Evolutionary conservation across 495 filamentous ascomycete genomes (phyloP), one percentile per base, ranked within the genome.

Genomic region (Cladorrhinum samala): DNA sequence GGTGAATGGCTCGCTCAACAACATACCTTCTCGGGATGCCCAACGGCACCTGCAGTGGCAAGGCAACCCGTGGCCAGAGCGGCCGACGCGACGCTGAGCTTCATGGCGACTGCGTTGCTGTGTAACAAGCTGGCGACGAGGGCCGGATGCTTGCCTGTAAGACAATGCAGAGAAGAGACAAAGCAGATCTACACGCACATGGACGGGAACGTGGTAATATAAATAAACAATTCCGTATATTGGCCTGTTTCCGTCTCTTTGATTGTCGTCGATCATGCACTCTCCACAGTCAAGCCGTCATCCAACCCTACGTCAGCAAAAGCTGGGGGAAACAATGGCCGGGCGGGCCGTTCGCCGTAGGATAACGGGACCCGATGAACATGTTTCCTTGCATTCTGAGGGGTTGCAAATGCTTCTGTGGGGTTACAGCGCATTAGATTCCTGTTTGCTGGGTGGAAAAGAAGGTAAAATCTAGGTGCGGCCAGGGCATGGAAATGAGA

Each of bases 11-110:
- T 43, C 4, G 13, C 16, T n/a, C 30, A 47, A 50, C n/a, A 45
- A 38, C 46, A 37, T n/a, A 25, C 46, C 37, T 41, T 50, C 46
- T 23, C 25, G 14, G 27, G 16, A 30, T 46, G 33, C 20, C 36
- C 19, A 38, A 52, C n/a, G 5, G 47, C 4, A n/a, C 45, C 52
- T 37, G 58, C 55, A 45, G 53, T 40, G 42, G 48, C 59, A 36
- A 59, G 49, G 48, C 39, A 47, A 52, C 53, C 39, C 40, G 53
- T 47, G 13, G 52, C 54, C 44, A 66, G 49, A 20, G 53, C 41
- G 54, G 58, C 53, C 50, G 62, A 53, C 13, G 36, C 52, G 40
- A 50, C 38, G 36, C 46, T 38, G 30, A 49, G 52, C 45, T 62
- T 66, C 61, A 64, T 62, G 49, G 19, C 41, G 33, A 46, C 46